These are phyloP conservation scores for Orbilia blumenaviensis DNA, from an alignment of 2,329 filamentous ascomycete genomes.

Conservation along the genomic window DNA sequence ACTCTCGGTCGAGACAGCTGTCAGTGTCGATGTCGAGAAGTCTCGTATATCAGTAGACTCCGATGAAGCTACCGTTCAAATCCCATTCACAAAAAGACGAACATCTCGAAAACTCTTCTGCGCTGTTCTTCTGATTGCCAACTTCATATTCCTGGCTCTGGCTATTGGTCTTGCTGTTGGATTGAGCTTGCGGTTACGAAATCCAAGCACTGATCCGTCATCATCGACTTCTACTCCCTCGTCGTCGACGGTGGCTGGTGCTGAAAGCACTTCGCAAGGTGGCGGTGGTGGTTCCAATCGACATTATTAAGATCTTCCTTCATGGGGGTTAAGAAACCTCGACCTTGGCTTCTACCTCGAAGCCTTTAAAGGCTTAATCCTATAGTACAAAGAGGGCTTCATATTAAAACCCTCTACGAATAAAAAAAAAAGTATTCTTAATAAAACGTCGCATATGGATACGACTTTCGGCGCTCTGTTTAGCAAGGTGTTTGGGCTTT, in stretches of 20 bases:
- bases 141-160: constrained; percentile 22
- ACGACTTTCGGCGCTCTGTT: not conserved
- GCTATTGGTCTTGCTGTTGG: constrained; percentile 35
- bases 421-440: too few relatives aligned
- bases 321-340: too few relatives aligned
- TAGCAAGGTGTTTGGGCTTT: constrained; percentile 21
- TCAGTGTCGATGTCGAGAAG: constrained; percentile 42
- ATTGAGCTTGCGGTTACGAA: not conserved
- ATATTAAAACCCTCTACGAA: too few relatives aligned
- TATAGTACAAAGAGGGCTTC: not conserved
- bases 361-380: not conserved
- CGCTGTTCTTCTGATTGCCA: constrained; percentile 20
- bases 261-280: not conserved
- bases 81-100: constrained; percentile 31
- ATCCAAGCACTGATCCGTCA: not conserved
- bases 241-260: not conserved
- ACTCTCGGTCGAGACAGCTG: constrained; percentile 9
- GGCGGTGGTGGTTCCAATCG: constrained; percentile 6
- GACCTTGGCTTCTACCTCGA: too few relatives aligned
- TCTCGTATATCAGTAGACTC: constrained; percentile 10
- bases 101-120: constrained; percentile 42
- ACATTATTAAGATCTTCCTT: constrained; percentile 3
- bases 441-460: not conserved
- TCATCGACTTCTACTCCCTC: not conserved
- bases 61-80: constrained; percentile 32